Percentiles rank a stretch among this genome's conserved stretches.
These are phyloP conservation scores for Heritiera fomes DNA, from an alignment of 345 rosid genomes.

Conservation along the genomic window DNA sequence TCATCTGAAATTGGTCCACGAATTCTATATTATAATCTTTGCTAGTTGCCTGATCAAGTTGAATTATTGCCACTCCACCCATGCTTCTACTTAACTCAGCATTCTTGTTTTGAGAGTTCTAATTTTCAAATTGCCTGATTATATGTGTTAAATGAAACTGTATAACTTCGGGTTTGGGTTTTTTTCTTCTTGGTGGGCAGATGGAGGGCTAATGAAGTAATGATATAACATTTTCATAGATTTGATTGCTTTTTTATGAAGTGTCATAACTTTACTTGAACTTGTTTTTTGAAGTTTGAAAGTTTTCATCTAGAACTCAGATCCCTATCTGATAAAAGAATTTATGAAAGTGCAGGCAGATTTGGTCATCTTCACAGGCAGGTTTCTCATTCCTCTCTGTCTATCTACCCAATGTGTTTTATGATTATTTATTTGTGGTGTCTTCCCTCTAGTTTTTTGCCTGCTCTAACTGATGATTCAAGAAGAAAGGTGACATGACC, in stretches of 20 bases:
- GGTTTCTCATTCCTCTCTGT: constrained; percentile 27
- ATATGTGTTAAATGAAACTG: not conserved
- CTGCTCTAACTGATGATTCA: constrained; percentile 7
- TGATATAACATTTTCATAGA: not conserved
- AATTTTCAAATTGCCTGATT: not conserved
- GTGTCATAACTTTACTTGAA: not conserved
- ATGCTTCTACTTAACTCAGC: not conserved
- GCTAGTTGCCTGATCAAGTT: not conserved
- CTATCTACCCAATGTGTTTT: constrained; percentile 21
- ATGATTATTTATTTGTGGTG: not conserved
- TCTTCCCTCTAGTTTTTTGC: constrained; percentile 1
- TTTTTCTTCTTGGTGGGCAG: not conserved
- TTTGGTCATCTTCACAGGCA: constrained; percentile 94
- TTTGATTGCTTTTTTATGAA: not conserved
- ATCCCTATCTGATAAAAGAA: not conserved
- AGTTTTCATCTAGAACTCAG: not conserved
- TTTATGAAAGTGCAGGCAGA: constrained; percentile 63
- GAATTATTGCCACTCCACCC: not conserved
- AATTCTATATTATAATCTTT: not conserved
- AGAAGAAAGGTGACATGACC: constrained; percentile 10
- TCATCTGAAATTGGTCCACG: not conserved
- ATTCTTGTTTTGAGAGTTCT: not conserved
- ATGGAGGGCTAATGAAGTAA: too few relatives aligned
- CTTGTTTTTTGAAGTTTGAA: not conserved
- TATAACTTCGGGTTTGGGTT: not conserved